These are phyloP conservation scores for Plasmodium blacklocki DNA, from an alignment of 169 alveolate genomes.

Conservation along the genomic window DNA sequence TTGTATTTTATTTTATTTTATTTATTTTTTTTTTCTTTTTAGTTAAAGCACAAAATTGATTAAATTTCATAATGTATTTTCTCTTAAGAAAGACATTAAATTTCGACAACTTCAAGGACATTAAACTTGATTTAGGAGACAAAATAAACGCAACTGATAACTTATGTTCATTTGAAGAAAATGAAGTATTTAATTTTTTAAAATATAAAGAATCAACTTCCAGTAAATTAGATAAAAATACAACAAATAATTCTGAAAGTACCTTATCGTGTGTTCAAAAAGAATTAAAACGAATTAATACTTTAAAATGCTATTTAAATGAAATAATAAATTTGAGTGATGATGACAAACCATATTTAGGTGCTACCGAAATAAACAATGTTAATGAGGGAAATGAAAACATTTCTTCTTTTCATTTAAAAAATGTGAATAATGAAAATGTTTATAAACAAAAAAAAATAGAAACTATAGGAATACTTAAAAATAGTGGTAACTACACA, in stretches of 20 bases:
- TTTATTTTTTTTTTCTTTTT: not conserved
- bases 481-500: constrained; percentile 7
- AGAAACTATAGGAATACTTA: constrained; percentile 11
- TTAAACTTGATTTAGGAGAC: constrained; percentile 57
- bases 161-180: constrained; percentile 54
- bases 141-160: constrained; percentile 43
- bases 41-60: constrained; percentile 18
- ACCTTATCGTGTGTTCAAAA: constrained; percentile 35
- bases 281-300: constrained; percentile 49
- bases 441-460: constrained; percentile 3
- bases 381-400: not conserved
- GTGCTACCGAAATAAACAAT: not conserved
- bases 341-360: constrained; percentile 21
- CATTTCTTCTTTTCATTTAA: constrained; percentile 17
- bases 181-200: constrained; percentile 66
- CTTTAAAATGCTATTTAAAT: constrained; percentile 34
- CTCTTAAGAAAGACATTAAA: constrained; percentile 70
- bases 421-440: constrained; percentile 23
- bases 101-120: constrained; percentile 63
- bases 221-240: constrained; percentile 8
- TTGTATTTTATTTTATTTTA: too few species aligned
- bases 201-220: constrained; percentile 48
- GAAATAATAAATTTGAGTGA: constrained; percentile 29
- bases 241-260: constrained; percentile 14
- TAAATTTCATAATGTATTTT: constrained; percentile 48